phyloP scores from a whole-genome alignment of 2,329 filamentous ascomycete species.

The Neofusicoccum kwambonambiense region DNA sequence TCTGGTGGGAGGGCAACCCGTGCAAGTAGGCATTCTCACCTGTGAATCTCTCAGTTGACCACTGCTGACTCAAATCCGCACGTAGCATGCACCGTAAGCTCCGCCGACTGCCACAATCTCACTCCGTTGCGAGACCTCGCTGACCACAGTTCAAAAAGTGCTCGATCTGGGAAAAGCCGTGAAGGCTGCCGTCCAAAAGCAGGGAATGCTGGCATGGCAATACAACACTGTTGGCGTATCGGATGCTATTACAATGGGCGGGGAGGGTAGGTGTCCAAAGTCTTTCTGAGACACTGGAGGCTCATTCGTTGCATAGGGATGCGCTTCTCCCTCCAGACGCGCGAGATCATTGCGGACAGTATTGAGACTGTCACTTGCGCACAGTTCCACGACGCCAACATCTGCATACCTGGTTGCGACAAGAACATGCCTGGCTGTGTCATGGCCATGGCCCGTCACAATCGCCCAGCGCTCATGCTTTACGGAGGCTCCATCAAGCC shows the following conservation, averaged over 20 bases:
- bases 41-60: not conserved
- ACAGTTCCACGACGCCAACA: slow-evolving; percentile 89
- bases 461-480: slow-evolving; percentile 90
- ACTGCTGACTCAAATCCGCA: not conserved
- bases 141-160: slow-evolving; percentile 49
- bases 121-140: not conserved
- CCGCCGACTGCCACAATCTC: not conserved
- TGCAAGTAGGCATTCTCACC: slow-evolving; percentile 70
- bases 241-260: slow-evolving; percentile 93
- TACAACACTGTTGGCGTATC: slow-evolving; percentile 90
- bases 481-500: slow-evolving; percentile 90
- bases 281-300: not conserved
- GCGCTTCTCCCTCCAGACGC: slow-evolving; percentile 86
- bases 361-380: slow-evolving; percentile 92
- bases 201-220: slow-evolving; percentile 91
- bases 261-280: slow-evolving; percentile 61
- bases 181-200: slow-evolving; percentile 75
- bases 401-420: slow-evolving; percentile 90
- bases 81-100: slow-evolving; percentile 50
- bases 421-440: slow-evolving; percentile 96
- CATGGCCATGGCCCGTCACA: slow-evolving; percentile 88
- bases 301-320: slow-evolving; percentile 60
- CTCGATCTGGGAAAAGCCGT: slow-evolving; percentile 84
- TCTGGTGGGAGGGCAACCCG: slow-evolving; percentile 98
- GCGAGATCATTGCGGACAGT: slow-evolving; percentile 90